Evolutionary conservation across 2,329 filamentous ascomycete genomes (phyloP).

Genomic region (Colletotrichum cereale): DNA sequence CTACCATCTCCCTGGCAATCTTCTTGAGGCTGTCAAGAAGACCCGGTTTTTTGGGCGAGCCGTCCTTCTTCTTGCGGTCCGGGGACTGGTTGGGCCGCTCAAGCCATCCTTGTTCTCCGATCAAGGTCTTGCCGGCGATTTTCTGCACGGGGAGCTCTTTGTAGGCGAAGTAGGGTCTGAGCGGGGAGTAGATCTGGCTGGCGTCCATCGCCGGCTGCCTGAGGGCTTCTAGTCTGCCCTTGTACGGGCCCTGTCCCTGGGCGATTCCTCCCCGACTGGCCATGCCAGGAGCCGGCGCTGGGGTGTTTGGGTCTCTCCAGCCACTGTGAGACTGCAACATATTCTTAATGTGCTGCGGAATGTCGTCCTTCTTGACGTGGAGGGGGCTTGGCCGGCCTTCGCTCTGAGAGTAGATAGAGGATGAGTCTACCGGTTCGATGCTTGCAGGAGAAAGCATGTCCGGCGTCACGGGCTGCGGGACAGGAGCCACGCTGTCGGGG

Average conservation of each 20-base stretch:
- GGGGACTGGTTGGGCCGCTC: slow-evolving; percentile 56
- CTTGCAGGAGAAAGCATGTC: slow-evolving; percentile 1
- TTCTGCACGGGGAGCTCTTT: slow-evolving; percentile 53
- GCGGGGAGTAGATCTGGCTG: slow-evolving; percentile 55
- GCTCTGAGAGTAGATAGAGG: slow-evolving; percentile 40
- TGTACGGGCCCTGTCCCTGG: neutral
- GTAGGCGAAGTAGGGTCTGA: slow-evolving; percentile 57
- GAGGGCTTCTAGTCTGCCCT: slow-evolving; percentile 30
- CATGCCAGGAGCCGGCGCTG: slow-evolving; percentile 7
- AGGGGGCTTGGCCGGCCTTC: slow-evolving; percentile 21
- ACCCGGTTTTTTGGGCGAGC: slow-evolving; percentile 52
- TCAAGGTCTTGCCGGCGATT: slow-evolving; percentile 63
- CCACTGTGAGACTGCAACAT: slow-evolving; percentile 38
- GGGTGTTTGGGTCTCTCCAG: slow-evolving; percentile 25
- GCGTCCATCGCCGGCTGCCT: slow-evolving; percentile 35
- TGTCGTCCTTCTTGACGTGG: slow-evolving; percentile 19
- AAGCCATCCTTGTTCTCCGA: slow-evolving; percentile 69
- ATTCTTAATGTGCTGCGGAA: slow-evolving; percentile 29
- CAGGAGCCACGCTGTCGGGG: slow-evolving; percentile 32
- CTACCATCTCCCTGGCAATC: slow-evolving; percentile 67
- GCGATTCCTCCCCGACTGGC: neutral
- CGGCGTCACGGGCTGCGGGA: slow-evolving; percentile 43
- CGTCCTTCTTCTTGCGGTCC: slow-evolving; percentile 40
- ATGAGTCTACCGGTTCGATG: slow-evolving; percentile 25
- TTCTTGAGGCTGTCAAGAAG: slow-evolving; percentile 63